A percentile compares a stretch with the other conserved stretches of the same genome.
phyloP scores from a whole-genome alignment of 2,329 filamentous ascomycete genomes.

The Neophaeococcomyces mojaviensis region DNA sequence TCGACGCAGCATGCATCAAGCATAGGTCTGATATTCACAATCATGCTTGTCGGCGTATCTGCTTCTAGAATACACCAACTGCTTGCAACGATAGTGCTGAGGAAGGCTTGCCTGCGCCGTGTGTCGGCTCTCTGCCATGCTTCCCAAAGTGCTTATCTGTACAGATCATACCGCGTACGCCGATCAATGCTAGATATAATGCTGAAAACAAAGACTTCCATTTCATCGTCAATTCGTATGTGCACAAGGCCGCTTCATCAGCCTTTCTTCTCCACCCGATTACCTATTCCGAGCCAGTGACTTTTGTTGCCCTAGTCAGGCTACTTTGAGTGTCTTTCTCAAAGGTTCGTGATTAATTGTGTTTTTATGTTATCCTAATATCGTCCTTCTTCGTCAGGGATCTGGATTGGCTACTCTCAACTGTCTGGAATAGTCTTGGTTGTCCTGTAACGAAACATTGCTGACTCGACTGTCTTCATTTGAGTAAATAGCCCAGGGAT shows the following conservation, averaged over 20 bases:
- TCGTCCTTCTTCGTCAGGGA: conserved; percentile 9
- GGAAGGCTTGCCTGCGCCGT: too few species aligned
- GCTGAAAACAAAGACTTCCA: conserved; percentile 6
- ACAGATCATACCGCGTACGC: conserved; percentile 8
- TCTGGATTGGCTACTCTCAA: conserved; percentile 23
- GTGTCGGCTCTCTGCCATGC: too few species aligned
- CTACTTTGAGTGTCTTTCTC: neutral
- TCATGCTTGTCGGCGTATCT: too few species aligned
- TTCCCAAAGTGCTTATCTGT: conserved; percentile 1
- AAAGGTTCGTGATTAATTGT: neutral
- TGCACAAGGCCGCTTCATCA: neutral
- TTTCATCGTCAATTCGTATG: conserved; percentile 11
- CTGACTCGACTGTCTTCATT: conserved; percentile 35
- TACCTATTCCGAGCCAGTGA: neutral
- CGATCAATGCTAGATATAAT: conserved; percentile 2
- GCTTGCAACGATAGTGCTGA: too few species aligned
- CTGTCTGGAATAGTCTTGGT: conserved; percentile 41
- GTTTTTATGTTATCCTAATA: neutral
- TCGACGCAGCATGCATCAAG: too few species aligned
- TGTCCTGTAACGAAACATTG: conserved; percentile 40
- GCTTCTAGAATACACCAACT: too few species aligned
- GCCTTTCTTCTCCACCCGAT: neutral
- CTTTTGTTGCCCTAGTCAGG: neutral
- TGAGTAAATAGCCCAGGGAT: conserved; percentile 35
- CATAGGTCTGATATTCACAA: too few species aligned